Evolutionary conservation across 495 filamentous ascomycete genomes (phyloP).

Genomic region (Tuber borchii): DNA sequence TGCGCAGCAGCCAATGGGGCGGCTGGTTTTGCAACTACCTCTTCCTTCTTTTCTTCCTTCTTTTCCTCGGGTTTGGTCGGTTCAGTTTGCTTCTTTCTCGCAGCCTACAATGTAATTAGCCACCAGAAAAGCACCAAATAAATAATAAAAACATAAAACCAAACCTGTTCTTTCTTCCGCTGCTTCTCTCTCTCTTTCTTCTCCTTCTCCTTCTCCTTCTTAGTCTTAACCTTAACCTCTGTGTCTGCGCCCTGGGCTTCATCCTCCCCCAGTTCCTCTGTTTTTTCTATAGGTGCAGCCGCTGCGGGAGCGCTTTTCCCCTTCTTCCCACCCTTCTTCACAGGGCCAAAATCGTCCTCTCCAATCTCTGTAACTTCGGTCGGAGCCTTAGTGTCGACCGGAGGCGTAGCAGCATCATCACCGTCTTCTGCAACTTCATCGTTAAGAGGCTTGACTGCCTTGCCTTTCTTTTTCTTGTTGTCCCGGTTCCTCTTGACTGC

Average conservation of each 20-base stretch:
- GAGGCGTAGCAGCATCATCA: conserved; percentile 56
- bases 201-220: conserved; percentile 87
- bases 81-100: conserved; percentile 55
- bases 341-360: conserved; percentile 83
- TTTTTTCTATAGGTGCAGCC: conserved; percentile 22
- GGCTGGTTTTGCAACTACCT: conserved; percentile 41
- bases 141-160: conserved; percentile 17
- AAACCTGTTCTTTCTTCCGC: conserved; percentile 67
- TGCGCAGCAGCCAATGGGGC: conserved; percentile 44
- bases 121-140: background rate
- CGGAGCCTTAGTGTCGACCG: conserved; percentile 64
- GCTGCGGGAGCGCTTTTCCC: conserved; percentile 45
- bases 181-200: conserved; percentile 88
- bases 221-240: conserved; percentile 56
- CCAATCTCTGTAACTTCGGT: conserved; percentile 63
- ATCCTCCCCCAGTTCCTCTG: conserved; percentile 44
- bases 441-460: conserved; percentile 45
- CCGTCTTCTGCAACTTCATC: conserved; percentile 67
- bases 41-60: conserved; percentile 72
- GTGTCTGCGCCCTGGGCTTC: conserved; percentile 50
- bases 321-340: conserved; percentile 58
- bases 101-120: conserved; percentile 48
- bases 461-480: conserved; percentile 88
- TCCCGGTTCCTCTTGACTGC: conserved; percentile 80
- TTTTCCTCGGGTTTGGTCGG: conserved; percentile 60